phyloP scores from a whole-genome alignment of 1,284 basidiomycete species.

The Apiotrichum mycotoxinovorans region DNA sequence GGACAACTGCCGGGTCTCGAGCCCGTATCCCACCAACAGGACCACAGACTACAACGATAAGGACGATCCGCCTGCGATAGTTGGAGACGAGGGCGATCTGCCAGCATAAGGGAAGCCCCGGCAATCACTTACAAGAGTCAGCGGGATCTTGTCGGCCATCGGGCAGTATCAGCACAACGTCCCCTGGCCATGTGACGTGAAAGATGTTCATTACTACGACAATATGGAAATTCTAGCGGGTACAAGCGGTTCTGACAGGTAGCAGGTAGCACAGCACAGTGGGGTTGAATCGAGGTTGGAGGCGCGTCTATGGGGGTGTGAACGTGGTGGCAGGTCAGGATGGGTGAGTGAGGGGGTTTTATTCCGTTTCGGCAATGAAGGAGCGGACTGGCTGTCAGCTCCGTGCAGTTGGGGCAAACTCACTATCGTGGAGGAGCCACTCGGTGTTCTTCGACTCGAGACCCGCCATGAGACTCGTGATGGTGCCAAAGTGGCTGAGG shows the following conservation, averaged over 20 bases:
- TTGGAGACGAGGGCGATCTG: too few species aligned
- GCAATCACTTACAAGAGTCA: too few species aligned
- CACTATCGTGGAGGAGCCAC: conserved; percentile 21
- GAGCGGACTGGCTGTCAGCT: conserved; percentile 10
- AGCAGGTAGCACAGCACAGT: background rate
- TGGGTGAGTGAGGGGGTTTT: background rate
- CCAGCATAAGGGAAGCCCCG: too few species aligned
- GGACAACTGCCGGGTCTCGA: too few species aligned
- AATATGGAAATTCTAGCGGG: background rate
- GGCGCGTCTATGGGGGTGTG: background rate
- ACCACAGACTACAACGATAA: too few species aligned
- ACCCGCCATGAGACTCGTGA: conserved; percentile 40
- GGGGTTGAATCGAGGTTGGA: background rate
- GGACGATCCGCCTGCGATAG: too few species aligned
- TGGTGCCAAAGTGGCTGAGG: conserved; percentile 43
- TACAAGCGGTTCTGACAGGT: background rate
- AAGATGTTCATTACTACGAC: background rate
- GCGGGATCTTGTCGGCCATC: too few species aligned
- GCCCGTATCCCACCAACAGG: too few species aligned
- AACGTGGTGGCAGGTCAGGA: background rate
- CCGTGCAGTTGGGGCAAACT: too few species aligned
- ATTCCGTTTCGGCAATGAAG: conserved; percentile 3
- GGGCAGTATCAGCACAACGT: too few species aligned
- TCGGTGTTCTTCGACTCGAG: conserved; percentile 23
- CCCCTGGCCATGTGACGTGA: too few species aligned